Conservation (phyloP, 2,329 filamentous ascomycete genomes). For the Aspergillus piperis region DNA sequence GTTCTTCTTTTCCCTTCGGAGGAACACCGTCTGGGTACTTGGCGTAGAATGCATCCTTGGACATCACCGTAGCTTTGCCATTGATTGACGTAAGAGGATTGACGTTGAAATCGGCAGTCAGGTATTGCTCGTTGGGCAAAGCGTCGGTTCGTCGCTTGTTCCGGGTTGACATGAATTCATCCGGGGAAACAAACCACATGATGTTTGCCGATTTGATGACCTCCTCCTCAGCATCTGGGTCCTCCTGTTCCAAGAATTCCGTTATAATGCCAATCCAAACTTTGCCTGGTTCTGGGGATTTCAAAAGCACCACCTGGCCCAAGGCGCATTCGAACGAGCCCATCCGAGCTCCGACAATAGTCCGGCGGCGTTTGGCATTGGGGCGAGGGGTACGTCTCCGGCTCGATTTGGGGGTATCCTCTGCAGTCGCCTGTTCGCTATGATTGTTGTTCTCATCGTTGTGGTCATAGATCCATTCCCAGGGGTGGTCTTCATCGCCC, state of each 20-base stretch:
- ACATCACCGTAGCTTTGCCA: constrained; percentile 81
- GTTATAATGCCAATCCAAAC: constrained; percentile 91
- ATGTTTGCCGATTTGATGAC: constrained; percentile 74
- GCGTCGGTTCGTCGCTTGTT: constrained; percentile 80
- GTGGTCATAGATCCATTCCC: constrained; percentile 74
- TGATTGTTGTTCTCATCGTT: constrained; percentile 27
- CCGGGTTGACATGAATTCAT: constrained; percentile 83
- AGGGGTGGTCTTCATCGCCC: constrained; percentile 68
- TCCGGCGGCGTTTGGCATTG: constrained; percentile 34
- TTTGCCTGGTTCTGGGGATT: constrained; percentile 81
- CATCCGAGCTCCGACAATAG: constrained; percentile 79
- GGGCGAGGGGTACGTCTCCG: constrained; percentile 34
- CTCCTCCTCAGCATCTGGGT: constrained; percentile 55
- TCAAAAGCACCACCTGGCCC: constrained; percentile 83
- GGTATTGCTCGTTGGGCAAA: constrained; percentile 85
- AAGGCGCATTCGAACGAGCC: constrained; percentile 76
- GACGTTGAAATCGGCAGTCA: constrained; percentile 81
- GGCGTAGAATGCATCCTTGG: constrained; percentile 65
- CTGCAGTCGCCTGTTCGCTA: constrained; percentile 18
- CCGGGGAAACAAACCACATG: constrained; percentile 87
- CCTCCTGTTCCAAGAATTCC: constrained; percentile 73
- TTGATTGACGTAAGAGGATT: constrained; percentile 89
- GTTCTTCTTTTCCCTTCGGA: constrained; percentile 60
- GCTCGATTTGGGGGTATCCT: constrained; percentile 27
- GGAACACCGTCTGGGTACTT: constrained; percentile 74